These are phyloP conservation scores for Triangularia setosa DNA, from an alignment of 2,329 filamentous ascomycete genomes.

Conservation along the genomic window DNA sequence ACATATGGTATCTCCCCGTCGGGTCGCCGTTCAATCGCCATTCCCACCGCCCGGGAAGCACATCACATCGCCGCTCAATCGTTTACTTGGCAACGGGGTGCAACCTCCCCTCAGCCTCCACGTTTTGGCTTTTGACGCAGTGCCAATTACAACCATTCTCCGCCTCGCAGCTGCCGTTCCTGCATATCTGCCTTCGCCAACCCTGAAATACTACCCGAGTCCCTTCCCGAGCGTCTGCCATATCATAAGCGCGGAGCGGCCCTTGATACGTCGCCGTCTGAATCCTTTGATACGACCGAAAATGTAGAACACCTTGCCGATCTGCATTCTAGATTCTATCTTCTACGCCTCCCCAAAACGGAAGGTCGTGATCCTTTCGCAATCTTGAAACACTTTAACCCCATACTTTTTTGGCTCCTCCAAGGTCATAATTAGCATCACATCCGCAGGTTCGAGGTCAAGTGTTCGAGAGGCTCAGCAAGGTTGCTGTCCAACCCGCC, in stretches of 20 bases:
- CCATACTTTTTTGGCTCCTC: neutral
- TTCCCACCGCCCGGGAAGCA: neutral
- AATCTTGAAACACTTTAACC: neutral
- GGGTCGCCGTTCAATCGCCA: neutral
- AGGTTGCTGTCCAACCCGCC: neutral
- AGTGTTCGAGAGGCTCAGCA: neutral
- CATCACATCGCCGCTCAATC: neutral
- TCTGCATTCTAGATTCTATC: neutral
- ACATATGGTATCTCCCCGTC: neutral
- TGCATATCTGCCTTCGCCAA: neutral
- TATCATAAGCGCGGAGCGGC: neutral
- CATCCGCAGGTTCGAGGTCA: neutral
- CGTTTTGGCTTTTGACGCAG: neutral
- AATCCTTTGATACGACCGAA: neutral
- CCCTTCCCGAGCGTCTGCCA: neutral
- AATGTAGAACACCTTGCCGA: neutral
- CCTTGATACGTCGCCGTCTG: neutral
- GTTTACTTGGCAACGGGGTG: neutral
- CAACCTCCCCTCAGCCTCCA: too few species aligned
- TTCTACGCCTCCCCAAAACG: neutral
- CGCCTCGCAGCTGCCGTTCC: neutral
- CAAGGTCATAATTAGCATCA: neutral
- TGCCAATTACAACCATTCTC: neutral
- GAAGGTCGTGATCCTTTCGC: neutral
- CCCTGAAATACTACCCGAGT: neutral